These are phyloP conservation scores for Xylaria sp. DNA, from an alignment of 2,329 filamentous ascomycete species.

Conservation along the genomic window DNA sequence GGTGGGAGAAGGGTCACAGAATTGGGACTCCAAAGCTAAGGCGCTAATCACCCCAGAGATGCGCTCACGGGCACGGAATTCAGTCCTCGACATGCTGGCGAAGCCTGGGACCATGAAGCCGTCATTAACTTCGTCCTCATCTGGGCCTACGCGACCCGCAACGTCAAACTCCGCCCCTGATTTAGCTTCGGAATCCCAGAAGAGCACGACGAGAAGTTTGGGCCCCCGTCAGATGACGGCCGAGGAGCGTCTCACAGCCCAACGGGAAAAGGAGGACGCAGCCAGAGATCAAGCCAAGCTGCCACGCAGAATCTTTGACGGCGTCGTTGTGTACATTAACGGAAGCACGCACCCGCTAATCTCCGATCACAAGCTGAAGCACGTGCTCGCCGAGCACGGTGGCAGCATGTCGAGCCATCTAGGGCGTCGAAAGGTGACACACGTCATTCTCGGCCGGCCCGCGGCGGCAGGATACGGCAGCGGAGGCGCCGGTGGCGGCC, in stretches of 20 bases:
- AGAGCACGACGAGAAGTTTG: background rate
- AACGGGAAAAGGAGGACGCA: slow-evolving; percentile 51
- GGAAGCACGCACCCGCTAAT: slow-evolving; percentile 84
- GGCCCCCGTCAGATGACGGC: slow-evolving; percentile 23
- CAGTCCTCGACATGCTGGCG: slow-evolving; percentile 66
- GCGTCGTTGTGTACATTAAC: slow-evolving; percentile 84
- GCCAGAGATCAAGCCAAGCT: slow-evolving; percentile 58
- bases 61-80: slow-evolving; percentile 54
- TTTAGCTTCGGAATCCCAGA: background rate
- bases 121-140: slow-evolving; percentile 30
- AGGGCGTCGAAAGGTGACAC: slow-evolving; percentile 79
- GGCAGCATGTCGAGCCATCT: slow-evolving; percentile 77
- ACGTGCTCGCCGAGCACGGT: slow-evolving; percentile 78
- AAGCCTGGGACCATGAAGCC: slow-evolving; percentile 58
- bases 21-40: slow-evolving; percentile 61
- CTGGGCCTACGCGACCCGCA: slow-evolving; percentile 22
- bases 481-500: slow-evolving; percentile 74
- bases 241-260: slow-evolving; percentile 46
- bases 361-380: slow-evolving; percentile 88
- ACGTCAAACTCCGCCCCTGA: background rate
- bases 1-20: slow-evolving; percentile 71
- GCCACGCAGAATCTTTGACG: slow-evolving; percentile 69
- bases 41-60: slow-evolving; percentile 58
- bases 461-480: slow-evolving; percentile 49
- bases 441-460: slow-evolving; percentile 81